A percentile compares a stretch with the other conserved stretches of the same genome.
Evolutionary conservation across 176 grass and related monocot species (phyloP).

Genomic region (Miscanthus lutarioriparius): DNA sequence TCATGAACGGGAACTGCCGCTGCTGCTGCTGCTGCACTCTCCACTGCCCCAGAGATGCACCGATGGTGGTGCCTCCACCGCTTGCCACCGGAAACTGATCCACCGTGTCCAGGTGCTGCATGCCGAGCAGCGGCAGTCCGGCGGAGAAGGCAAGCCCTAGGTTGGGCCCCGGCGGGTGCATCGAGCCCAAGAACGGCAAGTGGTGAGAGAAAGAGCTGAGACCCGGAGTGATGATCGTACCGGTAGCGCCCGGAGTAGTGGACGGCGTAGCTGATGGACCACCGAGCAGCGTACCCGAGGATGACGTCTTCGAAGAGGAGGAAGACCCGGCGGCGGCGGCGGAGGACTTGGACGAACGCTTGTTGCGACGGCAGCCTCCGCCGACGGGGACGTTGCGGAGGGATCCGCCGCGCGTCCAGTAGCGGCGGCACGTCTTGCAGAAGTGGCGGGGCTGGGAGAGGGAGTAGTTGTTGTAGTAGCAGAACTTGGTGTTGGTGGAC

Average conservation of each 20-base stretch:
- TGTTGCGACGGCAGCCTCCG: conserved; percentile 89
- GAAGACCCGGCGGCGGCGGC: conserved; percentile 15
- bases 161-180: conserved; percentile 52
- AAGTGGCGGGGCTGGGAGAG: conserved; percentile 94
- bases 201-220: conserved; percentile 44
- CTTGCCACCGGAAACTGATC: conserved; percentile 58
- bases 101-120: conserved; percentile 47
- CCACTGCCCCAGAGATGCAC: conserved; percentile 55
- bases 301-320: conserved; percentile 53
- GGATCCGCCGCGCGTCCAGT: conserved; percentile 92
- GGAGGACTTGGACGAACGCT: conserved; percentile 59
- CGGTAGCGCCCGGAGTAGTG: conserved; percentile 5
- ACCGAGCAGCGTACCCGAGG: conserved; percentile 12
- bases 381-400: conserved; percentile 91
- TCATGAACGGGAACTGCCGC: conserved; percentile 69
- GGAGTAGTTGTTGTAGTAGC: conserved; percentile 98
- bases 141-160: conserved; percentile 71
- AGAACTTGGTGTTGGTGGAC: conserved; percentile 97
- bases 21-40: conserved; percentile 50
- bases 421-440: conserved; percentile 94
- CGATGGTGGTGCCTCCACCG: conserved; percentile 42
- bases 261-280: conserved; percentile 29
- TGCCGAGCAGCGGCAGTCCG: conserved; percentile 47
- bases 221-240: conserved; percentile 31
- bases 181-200: conserved; percentile 63